Base-by-base conservation (phyloP, 176 grass and related monocot species). In the Oryza glaberrima region DNA sequence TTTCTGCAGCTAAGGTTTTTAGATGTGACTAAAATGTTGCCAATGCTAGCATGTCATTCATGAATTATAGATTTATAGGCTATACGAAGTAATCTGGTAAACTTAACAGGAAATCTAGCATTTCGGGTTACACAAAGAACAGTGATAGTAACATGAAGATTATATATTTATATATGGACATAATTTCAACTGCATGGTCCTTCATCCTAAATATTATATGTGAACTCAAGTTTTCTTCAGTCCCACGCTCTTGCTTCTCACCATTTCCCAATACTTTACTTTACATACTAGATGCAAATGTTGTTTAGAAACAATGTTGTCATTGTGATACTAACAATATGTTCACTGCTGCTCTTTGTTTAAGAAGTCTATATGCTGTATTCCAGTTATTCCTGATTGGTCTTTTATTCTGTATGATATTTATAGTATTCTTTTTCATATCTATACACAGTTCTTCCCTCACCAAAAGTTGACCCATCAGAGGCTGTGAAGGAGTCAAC, bases 391-490 rank as follows among this genome's bases (percentile, higher is more conserved):
- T 75, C 65, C 60, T 30, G 35, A 47, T 69, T 75, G 65, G 19
- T 30, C 34, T 68, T 79, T 46, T 65, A 44, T 79, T 68, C 45
- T 87, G 12, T 68, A 58, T 78, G 16, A 28, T 82, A n/a, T 17
- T 17, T 82, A n/a, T 49, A 44, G 26, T 61, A 61, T 89, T 81
- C 78, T 56, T 77, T 66, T 23, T 9, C 9, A 67, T 78, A 25
- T 84, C 28, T 38, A 74, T 58, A 60, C 58, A 83, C 92, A 91
- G 92, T 88, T 86, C 80, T 38, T 74, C 67, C 83, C 13, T n/a
- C 67, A 73, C 78, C 74, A 77, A 82, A 82, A 67, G 45, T 48
- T 80, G 68, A 80, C 36, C 54, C 67, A 47, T 82, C 72, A 11
- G 73, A 89, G 71, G 49, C 34, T 70, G 56, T 78, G 44, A 54